Evolutionary conservation across 2,329 filamentous ascomycete species (phyloP).

Genomic region (Orbilia javanica): DNA sequence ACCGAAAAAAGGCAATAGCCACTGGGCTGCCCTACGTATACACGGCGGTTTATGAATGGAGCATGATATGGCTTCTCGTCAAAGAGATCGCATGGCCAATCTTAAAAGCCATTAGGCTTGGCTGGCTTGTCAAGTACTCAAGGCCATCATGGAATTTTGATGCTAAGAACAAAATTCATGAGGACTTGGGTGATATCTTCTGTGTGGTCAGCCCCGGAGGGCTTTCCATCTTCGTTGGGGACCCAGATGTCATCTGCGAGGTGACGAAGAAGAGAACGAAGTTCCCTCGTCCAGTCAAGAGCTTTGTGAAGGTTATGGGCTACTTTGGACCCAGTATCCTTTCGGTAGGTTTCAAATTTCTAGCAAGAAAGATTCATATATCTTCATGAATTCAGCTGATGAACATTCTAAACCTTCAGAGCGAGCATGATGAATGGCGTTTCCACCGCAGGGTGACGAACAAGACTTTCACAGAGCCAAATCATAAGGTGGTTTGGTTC

Average conservation of each 20-base stretch:
- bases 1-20: constrained; percentile 25
- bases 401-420: not conserved
- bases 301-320: constrained; percentile 27
- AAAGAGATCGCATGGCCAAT: constrained; percentile 18
- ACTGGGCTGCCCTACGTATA: constrained; percentile 27
- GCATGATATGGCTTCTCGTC: constrained; percentile 22
- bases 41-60: constrained; percentile 30
- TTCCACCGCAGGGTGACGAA: constrained; percentile 27
- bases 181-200: constrained; percentile 23
- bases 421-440: constrained; percentile 32
- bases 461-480: constrained; percentile 21
- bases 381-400: not conserved
- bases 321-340: constrained; percentile 32
- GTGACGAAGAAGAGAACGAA: constrained; percentile 29
- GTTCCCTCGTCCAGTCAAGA: constrained; percentile 28
- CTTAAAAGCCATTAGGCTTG: not conserved
- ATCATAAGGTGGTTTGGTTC: constrained; percentile 28
- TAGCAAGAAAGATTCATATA: too few relatives aligned
- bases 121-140: constrained; percentile 21
- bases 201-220: constrained; percentile 28
- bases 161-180: constrained; percentile 15
- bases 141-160: constrained; percentile 21
- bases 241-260: constrained; percentile 35
- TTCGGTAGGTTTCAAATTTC: not conserved
- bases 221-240: constrained; percentile 22